Evolutionary conservation across 352 stramenopile species (phyloP).

Genomic region (Phytophthora pisi): DNA sequence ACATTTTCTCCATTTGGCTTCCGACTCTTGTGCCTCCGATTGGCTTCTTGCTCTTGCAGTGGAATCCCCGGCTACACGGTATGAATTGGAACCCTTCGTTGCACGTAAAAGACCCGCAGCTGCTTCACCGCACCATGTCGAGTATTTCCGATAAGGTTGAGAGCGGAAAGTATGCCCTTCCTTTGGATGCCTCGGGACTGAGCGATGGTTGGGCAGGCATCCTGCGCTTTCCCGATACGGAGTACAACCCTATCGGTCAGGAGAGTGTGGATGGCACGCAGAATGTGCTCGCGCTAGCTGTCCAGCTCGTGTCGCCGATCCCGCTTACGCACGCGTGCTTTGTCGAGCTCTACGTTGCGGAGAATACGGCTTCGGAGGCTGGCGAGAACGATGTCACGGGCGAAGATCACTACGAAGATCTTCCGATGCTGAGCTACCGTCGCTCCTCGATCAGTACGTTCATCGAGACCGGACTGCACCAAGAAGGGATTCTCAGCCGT

Average conservation of each 20-base stretch:
- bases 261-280: slow-evolving; percentile 65
- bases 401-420: slow-evolving; percentile 63
- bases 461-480: slow-evolving; percentile 72
- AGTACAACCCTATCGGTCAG: slow-evolving; percentile 68
- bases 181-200: slow-evolving; percentile 41
- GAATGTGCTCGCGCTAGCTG: slow-evolving; percentile 78
- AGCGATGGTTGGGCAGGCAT: slow-evolving; percentile 76
- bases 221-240: slow-evolving; percentile 72
- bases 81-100: slow-evolving; percentile 72
- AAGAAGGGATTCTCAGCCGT: slow-evolving; percentile 64
- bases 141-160: slow-evolving; percentile 58
- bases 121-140: slow-evolving; percentile 39
- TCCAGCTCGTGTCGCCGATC: slow-evolving; percentile 70
- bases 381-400: slow-evolving; percentile 57
- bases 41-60: slow-evolving; percentile 84
- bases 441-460: slow-evolving; percentile 76
- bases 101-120: slow-evolving; percentile 52
- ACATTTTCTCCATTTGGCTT: slow-evolving; percentile 81
- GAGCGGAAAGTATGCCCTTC: slow-evolving; percentile 35
- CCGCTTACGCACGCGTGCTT: slow-evolving; percentile 75
- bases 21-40: slow-evolving; percentile 74
- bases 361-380: slow-evolving; percentile 43
- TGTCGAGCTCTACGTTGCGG: slow-evolving; percentile 76
- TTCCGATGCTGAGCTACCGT: slow-evolving; percentile 49
- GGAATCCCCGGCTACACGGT: slow-evolving; percentile 79